Percentiles rank a stretch among this genome's conserved stretches.
These are phyloP conservation scores for Solidago caesia DNA, from an alignment of 129 eudicot genomes.

Conservation along the genomic window DNA sequence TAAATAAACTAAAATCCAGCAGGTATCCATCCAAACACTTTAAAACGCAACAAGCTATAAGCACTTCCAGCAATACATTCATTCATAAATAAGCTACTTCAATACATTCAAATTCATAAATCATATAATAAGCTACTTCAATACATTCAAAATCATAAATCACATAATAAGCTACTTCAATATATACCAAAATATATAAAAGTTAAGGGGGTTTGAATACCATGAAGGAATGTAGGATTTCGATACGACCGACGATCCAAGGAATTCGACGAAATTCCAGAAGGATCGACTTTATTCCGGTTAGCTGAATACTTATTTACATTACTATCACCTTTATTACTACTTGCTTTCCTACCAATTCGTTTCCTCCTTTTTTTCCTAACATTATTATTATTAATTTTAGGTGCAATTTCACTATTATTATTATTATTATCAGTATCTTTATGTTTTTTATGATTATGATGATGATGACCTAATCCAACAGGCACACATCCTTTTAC, in stretches of 20 bases:
- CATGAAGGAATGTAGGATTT: constrained; percentile 64
- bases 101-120: no score
- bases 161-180: background rate
- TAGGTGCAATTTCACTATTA: constrained; percentile 21
- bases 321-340: constrained; percentile 19
- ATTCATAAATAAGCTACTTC: no score
- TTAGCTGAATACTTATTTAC: constrained; percentile 15
- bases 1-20: no score
- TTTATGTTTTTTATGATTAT: constrained; percentile 24
- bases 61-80: no score
- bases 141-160: background rate
- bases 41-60: no score
- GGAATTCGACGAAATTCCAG: constrained; percentile 44
- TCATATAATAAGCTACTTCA: no score
- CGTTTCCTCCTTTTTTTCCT: constrained; percentile 30
- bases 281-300: constrained; percentile 29
- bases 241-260: constrained; percentile 44
- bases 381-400: background rate
- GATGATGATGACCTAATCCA: constrained; percentile 29
- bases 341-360: constrained; percentile 30
- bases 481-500: constrained; percentile 60
- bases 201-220: constrained; percentile 27
- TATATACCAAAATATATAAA: background rate
- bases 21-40: no score
- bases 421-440: constrained; percentile 5